Conservation (phyloP, 2,329 filamentous ascomycete species). For the Colletotrichum tanaceti region DNA sequence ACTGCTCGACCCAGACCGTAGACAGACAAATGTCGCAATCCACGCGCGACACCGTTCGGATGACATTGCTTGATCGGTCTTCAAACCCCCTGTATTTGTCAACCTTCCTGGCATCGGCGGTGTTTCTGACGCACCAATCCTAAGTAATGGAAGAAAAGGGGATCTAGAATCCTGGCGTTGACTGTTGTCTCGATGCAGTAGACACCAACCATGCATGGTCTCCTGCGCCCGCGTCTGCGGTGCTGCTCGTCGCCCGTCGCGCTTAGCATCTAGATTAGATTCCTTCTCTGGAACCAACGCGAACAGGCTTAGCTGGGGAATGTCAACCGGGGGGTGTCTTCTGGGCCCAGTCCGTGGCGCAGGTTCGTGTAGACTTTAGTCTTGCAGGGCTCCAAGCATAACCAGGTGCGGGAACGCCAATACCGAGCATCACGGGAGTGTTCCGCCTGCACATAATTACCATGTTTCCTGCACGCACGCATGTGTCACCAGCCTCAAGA, state of each 20-base stretch:
- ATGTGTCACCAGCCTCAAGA: neutral
- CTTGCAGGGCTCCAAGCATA: conserved; percentile 17
- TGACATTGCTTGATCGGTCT: conserved; percentile 11
- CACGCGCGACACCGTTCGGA: conserved; percentile 9
- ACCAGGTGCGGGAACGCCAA: conserved; percentile 21
- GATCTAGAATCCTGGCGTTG: neutral
- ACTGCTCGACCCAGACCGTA: neutral
- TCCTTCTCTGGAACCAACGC: neutral
- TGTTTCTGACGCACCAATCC: neutral
- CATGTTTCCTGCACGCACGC: conserved; percentile 8
- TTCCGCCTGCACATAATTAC: conserved; percentile 29
- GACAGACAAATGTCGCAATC: neutral
- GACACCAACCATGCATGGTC: neutral
- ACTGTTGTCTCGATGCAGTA: neutral
- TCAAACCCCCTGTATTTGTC: neutral
- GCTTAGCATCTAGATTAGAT: neutral
- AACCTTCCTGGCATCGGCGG: neutral
- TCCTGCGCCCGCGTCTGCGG: neutral
- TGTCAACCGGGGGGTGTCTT: neutral
- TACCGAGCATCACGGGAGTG: conserved; percentile 24
- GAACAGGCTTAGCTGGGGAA: neutral
- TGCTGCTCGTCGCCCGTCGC: neutral
- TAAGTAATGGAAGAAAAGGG: neutral
- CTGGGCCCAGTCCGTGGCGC: conserved; percentile 21
- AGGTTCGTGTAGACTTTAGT: conserved; percentile 10